These are phyloP conservation scores for Aegilops sharonensis DNA, from an alignment of 176 grass and related monocot species.

Conservation along the genomic window DNA sequence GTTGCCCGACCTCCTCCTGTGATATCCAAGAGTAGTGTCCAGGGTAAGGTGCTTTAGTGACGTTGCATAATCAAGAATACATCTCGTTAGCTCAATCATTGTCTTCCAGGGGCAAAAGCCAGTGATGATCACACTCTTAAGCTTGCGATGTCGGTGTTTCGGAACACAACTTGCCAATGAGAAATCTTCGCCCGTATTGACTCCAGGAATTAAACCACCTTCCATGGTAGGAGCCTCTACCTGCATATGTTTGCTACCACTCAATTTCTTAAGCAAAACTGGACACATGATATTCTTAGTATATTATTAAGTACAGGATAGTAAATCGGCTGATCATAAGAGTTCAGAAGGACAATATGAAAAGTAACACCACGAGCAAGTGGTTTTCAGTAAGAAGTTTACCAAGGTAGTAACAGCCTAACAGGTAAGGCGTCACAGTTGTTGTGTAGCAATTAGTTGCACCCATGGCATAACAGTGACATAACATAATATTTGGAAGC, in stretches of 20 bases:
- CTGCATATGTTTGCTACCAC: neutral
- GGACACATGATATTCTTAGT: neutral
- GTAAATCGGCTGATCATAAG: neutral
- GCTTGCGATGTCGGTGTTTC: neutral
- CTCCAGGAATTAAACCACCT: neutral
- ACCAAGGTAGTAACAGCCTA: neutral
- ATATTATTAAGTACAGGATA: neutral
- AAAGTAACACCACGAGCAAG: neutral
- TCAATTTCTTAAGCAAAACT: neutral
- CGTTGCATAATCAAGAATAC: conserved; percentile 11
- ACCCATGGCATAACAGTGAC: neutral
- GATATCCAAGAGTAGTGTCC: neutral
- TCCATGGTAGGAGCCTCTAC: neutral
- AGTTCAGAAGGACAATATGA: neutral
- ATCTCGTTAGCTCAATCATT: conserved; percentile 18
- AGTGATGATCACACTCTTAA: conserved; percentile 15
- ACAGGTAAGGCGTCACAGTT: neutral
- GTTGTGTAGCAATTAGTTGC: neutral
- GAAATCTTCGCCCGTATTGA: neutral
- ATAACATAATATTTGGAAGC: neutral
- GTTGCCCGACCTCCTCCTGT: neutral
- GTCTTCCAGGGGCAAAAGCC: conserved; percentile 21
- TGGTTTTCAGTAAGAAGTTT: neutral
- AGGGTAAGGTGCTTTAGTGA: neutral
- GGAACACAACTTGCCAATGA: neutral